Evolutionary conservation across 169 alveolate species (phyloP), one percentile per base, ranked within the genome.

Genomic region (Babesia ovis): DNA sequence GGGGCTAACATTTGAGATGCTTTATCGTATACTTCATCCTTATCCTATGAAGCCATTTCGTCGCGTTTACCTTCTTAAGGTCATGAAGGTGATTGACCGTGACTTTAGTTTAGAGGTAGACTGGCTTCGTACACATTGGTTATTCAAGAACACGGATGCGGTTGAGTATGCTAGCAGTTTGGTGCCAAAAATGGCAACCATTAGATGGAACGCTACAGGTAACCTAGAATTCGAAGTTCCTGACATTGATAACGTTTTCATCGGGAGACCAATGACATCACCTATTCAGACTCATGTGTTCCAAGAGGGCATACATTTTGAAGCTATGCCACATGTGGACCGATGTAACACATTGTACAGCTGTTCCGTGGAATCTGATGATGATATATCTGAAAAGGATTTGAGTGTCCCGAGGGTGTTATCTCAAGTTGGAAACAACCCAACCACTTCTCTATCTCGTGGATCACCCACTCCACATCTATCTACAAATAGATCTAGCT

Each of bases 1-100:
- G 56, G 98, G 98, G 1, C 77, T 93, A 16, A 94, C 98, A 1
- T 93, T 93, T 41, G 96, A 94, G 59, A 72, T 87, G 45, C 66
- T 95, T 22, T 91, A 93, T 60, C 68, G 90, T 57, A 34, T 76
- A 42, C 84, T 95, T 29, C 93, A 91, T 59, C 94, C 94, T 11
- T 93, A 93, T 61, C 93, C 95, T 2, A 92, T 94, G 37, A 93
- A 92, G 43, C 95, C 94, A 23, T 92, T 92, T 68, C 68, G 96
- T 32, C 82, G 89, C 41, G 96, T 92, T 5, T 92, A 92, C 51
- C 77, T 93, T 16, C 90, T 83, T 14, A 92, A 90, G 59, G 96
- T 92, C 11, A 90, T 93, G 94, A 86, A 91, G 53, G 84, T 92
- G 58, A 92, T 92, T 20, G 95, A 92, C 67, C 82, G 77, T 53